Conservation (phyloP, 2,329 filamentous ascomycete species). For the Drechslerella coelobrocha region DNA sequence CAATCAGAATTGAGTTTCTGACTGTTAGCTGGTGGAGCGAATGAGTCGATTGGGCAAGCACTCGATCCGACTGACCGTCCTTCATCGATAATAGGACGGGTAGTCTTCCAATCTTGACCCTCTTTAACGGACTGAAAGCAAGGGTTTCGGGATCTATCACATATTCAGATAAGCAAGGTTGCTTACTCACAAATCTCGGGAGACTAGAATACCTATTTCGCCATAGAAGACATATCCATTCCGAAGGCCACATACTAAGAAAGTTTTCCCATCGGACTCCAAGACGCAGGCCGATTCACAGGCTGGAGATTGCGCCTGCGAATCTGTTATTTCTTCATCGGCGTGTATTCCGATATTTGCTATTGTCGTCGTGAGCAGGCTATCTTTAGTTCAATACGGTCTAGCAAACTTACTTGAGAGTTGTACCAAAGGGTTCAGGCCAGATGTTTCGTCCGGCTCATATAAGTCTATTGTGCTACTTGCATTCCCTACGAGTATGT, state of each 20-base stretch:
- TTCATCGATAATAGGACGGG: conserved; percentile 25
- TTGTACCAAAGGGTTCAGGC: conserved; percentile 1
- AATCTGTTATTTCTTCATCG: conserved; percentile 12
- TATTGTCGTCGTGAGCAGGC: conserved; percentile 32
- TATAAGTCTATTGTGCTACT: conserved; percentile 23
- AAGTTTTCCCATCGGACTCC: conserved; percentile 40
- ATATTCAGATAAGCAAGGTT: neutral
- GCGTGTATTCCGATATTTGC: conserved; percentile 36
- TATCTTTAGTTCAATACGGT: neutral
- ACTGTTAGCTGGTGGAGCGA: conserved; percentile 32
- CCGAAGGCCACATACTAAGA: conserved; percentile 61
- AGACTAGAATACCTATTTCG: conserved; percentile 25
- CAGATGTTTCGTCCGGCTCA: neutral
- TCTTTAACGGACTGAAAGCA: conserved; percentile 5
- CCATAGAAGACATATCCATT: conserved; percentile 59
- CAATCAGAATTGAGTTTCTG: conserved; percentile 11
- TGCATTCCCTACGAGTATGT: conserved; percentile 19
- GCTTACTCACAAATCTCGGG: neutral
- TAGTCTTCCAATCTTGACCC: conserved; percentile 31
- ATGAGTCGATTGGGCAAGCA: conserved; percentile 38
- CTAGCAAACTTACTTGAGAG: conserved; percentile 48
- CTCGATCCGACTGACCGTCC: conserved; percentile 21
- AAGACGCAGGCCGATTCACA: conserved; percentile 53
- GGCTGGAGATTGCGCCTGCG: conserved; percentile 41
- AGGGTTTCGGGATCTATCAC: conserved; percentile 17